Base-by-base conservation (phyloP, 306 rosid species). In the Lagenaria siceraria region DNA sequence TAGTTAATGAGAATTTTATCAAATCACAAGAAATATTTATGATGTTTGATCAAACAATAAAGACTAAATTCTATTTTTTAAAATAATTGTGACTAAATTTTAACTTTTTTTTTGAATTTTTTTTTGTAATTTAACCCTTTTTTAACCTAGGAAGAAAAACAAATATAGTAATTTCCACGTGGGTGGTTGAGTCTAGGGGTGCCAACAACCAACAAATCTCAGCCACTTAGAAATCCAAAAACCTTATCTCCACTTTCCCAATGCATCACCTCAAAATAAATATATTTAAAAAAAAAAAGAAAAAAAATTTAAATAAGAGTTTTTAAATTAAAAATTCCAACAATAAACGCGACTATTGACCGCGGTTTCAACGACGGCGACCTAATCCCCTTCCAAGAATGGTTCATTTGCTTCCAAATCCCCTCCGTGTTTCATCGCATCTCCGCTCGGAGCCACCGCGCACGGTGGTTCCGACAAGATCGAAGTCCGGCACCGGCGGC, bases 371-470 rank as follows among this genome's bases (percentile, higher is more conserved):
- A 63, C 21, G 10, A 15, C 33, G 63, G n/a, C 33, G 24, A 19
- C 59, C 59, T 19, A 53, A n/a, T 2, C 10, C 38, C 10, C 66
- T 60, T 60, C 66, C 66, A 31, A 62, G 13, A 7, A 82, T 89
- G 98, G 88, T 96, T 77, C 79, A 82, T 82, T 75, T 82, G 78
- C 65, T 90, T 13, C 84, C 82, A 61, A 83, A 84, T 79, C 83
- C 73, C 62, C 86, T 82, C 49, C 80, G 51, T 15, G 71, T 79
- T 49, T 77, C 87, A 40, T 76, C 60, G 63, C 86, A 76, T 19
- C 70, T 70, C 21, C 63, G 60, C 78, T 38, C 83, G 59, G 87
- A 87, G 6, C 43, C 81, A n/a, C 56, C 71, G 8, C 40, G 49
- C 54, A 54, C 15, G 24, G 51, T 40, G 59, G 36, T 33, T 18